phyloP scores from a whole-genome alignment of 2,329 filamentous ascomycete species.

The Claviceps sp. region DNA sequence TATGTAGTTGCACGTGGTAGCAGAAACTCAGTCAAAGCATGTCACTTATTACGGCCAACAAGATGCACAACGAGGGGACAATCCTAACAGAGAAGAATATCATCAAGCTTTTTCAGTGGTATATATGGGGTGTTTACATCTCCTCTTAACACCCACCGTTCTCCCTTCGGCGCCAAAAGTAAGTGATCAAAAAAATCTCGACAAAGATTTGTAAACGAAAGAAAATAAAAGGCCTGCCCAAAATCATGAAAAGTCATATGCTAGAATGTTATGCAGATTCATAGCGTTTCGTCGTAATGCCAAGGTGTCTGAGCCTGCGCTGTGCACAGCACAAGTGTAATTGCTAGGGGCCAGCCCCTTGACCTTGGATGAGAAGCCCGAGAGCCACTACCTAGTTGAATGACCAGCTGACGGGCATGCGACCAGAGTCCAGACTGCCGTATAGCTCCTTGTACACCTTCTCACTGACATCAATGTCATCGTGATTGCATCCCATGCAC shows the following conservation, averaged over 20 bases:
- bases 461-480: slow-evolving; percentile 47
- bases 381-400: slow-evolving; percentile 23
- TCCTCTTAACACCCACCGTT: too few species aligned
- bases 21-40: too few species aligned
- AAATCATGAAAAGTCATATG: slow-evolving; percentile 4
- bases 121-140: too few species aligned
- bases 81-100: too few species aligned
- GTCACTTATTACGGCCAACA: too few species aligned
- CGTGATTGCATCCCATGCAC: slow-evolving; percentile 52
- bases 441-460: slow-evolving; percentile 42
- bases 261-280: not conserved
- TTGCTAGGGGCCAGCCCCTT: not conserved
- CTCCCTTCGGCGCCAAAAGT: not conserved
- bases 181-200: not conserved
- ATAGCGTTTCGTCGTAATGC: not conserved
- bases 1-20: too few species aligned
- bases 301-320: not conserved
- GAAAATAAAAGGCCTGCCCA: not conserved
- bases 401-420: slow-evolving; percentile 29
- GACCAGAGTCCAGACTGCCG: slow-evolving; percentile 30
- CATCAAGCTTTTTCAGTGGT: too few species aligned
- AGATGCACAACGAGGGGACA: too few species aligned
- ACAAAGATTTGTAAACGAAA: not conserved
- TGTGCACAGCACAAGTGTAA: slow-evolving; percentile 7
- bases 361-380: not conserved